Evolutionary conservation across 495 filamentous ascomycete genomes (phyloP).

Genomic region (Aspergillus heteromorphus): DNA sequence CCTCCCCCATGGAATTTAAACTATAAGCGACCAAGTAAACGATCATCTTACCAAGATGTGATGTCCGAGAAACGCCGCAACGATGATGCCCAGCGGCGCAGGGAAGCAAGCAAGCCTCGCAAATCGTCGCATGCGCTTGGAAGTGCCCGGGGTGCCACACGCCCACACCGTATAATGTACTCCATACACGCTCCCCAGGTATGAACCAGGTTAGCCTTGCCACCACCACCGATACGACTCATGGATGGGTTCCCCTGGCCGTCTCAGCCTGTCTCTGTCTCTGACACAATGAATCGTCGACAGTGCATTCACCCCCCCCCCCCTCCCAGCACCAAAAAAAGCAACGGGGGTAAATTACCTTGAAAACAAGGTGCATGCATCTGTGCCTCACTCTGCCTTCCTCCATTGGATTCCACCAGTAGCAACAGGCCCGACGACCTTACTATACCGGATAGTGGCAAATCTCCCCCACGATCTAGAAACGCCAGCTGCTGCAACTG

Average conservation of each 20-base stretch:
- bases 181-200: background rate
- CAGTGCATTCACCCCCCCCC: no score
- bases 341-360: background rate
- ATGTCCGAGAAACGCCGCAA: background rate
- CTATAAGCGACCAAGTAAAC: background rate
- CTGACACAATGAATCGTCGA: constrained; percentile 9
- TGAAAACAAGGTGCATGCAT: constrained; percentile 5
- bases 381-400: constrained; percentile 8
- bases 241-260: background rate
- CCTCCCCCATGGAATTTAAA: background rate
- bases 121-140: background rate
- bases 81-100: background rate
- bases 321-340: background rate
- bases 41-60: background rate
- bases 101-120: background rate
- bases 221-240: background rate
- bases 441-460: constrained; percentile 18
- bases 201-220: constrained; percentile 1
- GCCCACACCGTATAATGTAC: background rate
- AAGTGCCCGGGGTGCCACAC: background rate
- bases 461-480: constrained; percentile 23
- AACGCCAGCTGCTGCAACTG: constrained; percentile 11
- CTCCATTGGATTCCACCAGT: background rate
- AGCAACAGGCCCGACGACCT: background rate
- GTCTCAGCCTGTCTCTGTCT: constrained; percentile 7